A percentile compares a stretch with the other conserved stretches of the same genome.
phyloP scores from a whole-genome alignment of 1,139 yeast species.

The Kurtzmaniella natalensis region DNA sequence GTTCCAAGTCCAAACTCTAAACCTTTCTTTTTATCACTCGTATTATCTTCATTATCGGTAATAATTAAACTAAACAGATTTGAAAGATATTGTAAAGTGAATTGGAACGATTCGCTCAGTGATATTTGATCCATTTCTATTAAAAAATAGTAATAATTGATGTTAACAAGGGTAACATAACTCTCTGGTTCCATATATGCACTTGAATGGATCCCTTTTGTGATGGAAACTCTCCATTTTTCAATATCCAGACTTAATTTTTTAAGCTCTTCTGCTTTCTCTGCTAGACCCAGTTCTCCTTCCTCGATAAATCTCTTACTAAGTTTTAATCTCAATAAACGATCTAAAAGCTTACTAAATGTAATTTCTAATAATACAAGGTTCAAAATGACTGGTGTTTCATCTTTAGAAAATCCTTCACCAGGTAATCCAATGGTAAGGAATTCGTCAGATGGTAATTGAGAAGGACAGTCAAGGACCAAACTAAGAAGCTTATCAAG shows the following conservation, averaged over 20 bases:
- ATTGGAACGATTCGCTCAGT: conserved; percentile 34
- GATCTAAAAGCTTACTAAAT: conserved; percentile 17
- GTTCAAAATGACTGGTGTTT: conserved; percentile 10
- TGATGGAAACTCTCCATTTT: conserved; percentile 32
- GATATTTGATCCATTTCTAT: conserved; percentile 42
- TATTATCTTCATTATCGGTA: conserved; percentile 12
- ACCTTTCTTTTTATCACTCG: neutral
- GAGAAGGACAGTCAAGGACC: conserved; percentile 30
- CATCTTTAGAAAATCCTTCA: conserved; percentile 13
- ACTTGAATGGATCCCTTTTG: conserved; percentile 24
- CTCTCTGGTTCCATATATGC: conserved; percentile 26
- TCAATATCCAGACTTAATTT: conserved; percentile 25
- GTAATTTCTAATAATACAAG: conserved; percentile 19
- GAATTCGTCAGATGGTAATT: conserved; percentile 23
- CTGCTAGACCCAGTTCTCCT: neutral
- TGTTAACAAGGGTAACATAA: conserved; percentile 28
- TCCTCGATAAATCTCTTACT: conserved; percentile 1
- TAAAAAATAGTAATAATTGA: conserved; percentile 36
- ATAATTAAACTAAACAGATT: conserved; percentile 37
- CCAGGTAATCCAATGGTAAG: conserved; percentile 13
- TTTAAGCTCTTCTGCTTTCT: conserved; percentile 12
- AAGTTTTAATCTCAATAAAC: conserved; percentile 17
- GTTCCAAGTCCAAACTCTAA: conserved; percentile 13
- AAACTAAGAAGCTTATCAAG: conserved; percentile 38
- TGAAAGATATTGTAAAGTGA: conserved; percentile 39